Conservation (phyloP, 2,329 filamentous ascomycete genomes). For the Coccinonectria pachysandricola region DNA sequence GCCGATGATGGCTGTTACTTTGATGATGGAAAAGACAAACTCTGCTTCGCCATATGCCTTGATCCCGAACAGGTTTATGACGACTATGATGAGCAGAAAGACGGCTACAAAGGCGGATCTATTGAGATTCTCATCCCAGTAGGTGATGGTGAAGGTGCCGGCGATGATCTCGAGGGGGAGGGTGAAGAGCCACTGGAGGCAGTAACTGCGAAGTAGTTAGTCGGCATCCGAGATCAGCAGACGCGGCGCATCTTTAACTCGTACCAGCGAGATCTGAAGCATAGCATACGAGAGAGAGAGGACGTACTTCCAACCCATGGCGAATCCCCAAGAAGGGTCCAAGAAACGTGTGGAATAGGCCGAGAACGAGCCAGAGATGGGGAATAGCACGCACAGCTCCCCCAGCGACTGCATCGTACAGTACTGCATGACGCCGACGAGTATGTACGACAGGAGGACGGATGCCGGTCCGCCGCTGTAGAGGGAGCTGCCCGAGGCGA, state of each 20-base stretch:
- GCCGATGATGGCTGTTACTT: constrained; percentile 74
- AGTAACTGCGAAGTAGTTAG: constrained; percentile 63
- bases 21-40: constrained; percentile 78
- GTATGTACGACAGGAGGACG: constrained; percentile 60
- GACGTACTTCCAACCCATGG: constrained; percentile 84
- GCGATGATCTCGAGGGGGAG: constrained; percentile 80
- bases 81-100: constrained; percentile 65
- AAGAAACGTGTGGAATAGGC: constrained; percentile 90
- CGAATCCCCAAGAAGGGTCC: constrained; percentile 89
- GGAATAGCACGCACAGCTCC: constrained; percentile 83
- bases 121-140: constrained; percentile 58
- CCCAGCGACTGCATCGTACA: constrained; percentile 86
- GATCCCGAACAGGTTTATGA: constrained; percentile 81
- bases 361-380: constrained; percentile 84
- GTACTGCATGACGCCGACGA: constrained; percentile 82
- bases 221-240: constrained; percentile 2
- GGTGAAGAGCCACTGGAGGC: constrained; percentile 76
- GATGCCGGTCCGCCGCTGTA: constrained; percentile 69
- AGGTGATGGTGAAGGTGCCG: constrained; percentile 72
- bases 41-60: constrained; percentile 84
- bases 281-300: too few relatives aligned
- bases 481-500: constrained; percentile 66
- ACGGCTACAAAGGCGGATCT: constrained; percentile 72
- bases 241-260: not conserved
- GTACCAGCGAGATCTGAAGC: too few relatives aligned